Evolutionary conservation across 805 yeast species (phyloP).

Genomic region (Vanderwaltozyma verrucispora): DNA sequence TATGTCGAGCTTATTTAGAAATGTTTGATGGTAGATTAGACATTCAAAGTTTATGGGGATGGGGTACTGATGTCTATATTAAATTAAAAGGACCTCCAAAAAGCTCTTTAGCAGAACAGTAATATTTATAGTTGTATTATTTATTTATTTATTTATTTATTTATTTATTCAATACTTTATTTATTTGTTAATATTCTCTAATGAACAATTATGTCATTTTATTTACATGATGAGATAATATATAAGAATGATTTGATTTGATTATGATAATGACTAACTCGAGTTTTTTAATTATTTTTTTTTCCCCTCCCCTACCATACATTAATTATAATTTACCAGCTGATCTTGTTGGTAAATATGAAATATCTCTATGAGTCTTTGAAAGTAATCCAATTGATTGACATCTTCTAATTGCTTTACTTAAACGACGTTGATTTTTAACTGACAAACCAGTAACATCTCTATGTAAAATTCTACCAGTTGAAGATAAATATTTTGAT

Average conservation of each 20-base stretch:
- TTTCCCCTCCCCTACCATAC: no score
- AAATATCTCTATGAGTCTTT: conserved; percentile 54
- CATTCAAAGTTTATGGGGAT: conserved; percentile 60
- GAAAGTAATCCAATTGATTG: conserved; percentile 74
- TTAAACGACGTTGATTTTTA: conserved; percentile 56
- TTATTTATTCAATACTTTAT: background rate
- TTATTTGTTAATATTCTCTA: no score
- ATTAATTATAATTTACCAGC: conserved; percentile 2
- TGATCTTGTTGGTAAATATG: conserved; percentile 31
- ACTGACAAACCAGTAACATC: conserved; percentile 57
- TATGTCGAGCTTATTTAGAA: conserved; percentile 65
- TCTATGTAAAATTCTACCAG: conserved; percentile 71
- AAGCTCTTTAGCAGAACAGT: background rate
- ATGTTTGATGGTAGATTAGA: conserved; percentile 62
- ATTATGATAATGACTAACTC: background rate
- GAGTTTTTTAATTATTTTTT: background rate
- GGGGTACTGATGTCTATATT: conserved; percentile 72
- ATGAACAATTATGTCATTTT: no score
- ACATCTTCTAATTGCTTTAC: conserved; percentile 72
- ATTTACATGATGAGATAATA: background rate
- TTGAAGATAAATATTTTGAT: conserved; percentile 51
- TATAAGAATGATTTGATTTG: background rate
- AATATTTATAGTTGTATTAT: background rate
- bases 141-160: background rate
- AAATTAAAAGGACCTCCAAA: conserved; percentile 31